Base-by-base conservation (phyloP, 108 stramenopile genomes). In the Skeletonema costatum region DNA sequence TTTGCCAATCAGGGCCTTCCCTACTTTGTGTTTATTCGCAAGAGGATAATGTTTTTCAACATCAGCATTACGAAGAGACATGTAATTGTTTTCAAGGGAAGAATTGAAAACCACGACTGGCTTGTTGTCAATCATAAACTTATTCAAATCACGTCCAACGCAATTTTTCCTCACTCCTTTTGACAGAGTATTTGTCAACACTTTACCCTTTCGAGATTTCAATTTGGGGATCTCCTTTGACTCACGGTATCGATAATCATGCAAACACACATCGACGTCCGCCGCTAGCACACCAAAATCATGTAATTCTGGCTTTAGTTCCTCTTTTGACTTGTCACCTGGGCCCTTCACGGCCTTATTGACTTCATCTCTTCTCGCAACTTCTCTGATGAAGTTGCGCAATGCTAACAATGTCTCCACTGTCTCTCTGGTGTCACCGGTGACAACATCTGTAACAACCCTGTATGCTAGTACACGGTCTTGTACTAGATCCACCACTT, bases 221-320 rank as follows among this genome's bases (percentile, higher is more conserved):
- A 84, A 88, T 59, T 66, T 53, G 42, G 89, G 88, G 16, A 80
- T 58, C 14, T 62, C 44, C 35, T 51, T 63, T 46, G 50, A 71
- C 59, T 70, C 56, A 32, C 92, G 80, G 64, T 89, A 87, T 17
- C 87, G 87, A 61, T 86, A 93, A 32, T 91, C 87, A 77, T 93
- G 92, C 21, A 93, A 74, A 53, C 84, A 76, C 41, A 72, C 44
- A 30, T 89, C 92, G 38, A 89, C 74, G 67, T 93, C 92, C 6
- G 80, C 75, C 8, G 90, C 86, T 42, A 91, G 68, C 50, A 73
- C 70, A 29, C 67, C 60, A 85, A 89, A 93, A 38, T 85, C 41
- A 38, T 77, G 38, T 25, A 56, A 17, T 56, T 56, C 53, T 56
- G 53, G 53, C 9, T 56, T 29, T 5, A 56, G 25, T 25, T 29